These are phyloP conservation scores for Kodamaea laetipori DNA, from an alignment of 805 yeast species.

Conservation along the genomic window DNA sequence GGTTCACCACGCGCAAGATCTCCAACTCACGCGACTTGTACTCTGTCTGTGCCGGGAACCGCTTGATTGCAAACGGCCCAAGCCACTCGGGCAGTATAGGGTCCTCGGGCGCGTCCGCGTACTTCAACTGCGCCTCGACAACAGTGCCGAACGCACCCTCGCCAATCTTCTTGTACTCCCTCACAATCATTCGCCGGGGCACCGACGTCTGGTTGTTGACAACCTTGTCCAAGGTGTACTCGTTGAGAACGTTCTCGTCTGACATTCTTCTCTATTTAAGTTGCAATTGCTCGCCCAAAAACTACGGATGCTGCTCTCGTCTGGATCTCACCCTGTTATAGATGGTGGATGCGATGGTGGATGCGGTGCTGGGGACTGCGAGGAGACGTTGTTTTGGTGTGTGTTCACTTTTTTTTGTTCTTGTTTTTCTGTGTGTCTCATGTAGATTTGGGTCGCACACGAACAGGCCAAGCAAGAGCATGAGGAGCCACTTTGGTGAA, in stretches of 20 bases:
- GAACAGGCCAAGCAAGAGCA: no score
- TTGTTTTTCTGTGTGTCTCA: no score
- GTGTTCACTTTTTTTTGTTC: no score
- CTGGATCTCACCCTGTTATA: no score
- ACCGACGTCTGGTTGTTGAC: constrained; percentile 58
- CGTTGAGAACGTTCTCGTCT: constrained; percentile 20
- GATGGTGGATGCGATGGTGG: no score
- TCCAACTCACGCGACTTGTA: constrained; percentile 82
- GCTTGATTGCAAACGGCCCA: constrained; percentile 83
- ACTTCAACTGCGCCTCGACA: constrained; percentile 62
- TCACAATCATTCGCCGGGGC: constrained; percentile 63
- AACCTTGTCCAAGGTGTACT: constrained; percentile 47
- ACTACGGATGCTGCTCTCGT: no score
- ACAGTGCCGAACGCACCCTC: constrained; percentile 90
- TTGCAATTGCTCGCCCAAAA: no score
- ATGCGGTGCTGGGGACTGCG: no score
- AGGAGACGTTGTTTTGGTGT: no score
- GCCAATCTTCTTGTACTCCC: constrained; percentile 74
- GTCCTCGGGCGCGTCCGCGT: constrained; percentile 27
- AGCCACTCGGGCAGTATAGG: constrained; percentile 44
- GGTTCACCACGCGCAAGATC: constrained; percentile 70
- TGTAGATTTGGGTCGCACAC: no score
- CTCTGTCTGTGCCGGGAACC: constrained; percentile 86
- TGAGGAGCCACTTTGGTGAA: no score
- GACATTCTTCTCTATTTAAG: constrained; percentile 4